These are phyloP conservation scores for Theobroma grandiflorum DNA, from an alignment of 441 rosid genomes.

Conservation along the genomic window DNA sequence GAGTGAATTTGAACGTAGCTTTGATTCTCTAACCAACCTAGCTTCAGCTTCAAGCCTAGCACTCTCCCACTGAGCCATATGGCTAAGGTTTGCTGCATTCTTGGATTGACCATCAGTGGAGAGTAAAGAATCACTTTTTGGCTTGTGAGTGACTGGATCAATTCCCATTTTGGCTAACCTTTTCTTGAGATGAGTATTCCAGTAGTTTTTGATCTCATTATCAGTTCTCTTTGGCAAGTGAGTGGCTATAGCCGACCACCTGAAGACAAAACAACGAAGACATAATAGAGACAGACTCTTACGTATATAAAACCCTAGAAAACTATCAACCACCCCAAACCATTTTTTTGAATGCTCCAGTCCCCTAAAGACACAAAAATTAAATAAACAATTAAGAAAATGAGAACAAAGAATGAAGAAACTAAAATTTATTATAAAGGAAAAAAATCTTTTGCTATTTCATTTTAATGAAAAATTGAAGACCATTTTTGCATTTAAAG, in stretches of 20 bases:
- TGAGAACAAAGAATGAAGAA: not conserved
- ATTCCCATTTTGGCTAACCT: slow-evolving; percentile 92
- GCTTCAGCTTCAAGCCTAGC: slow-evolving; percentile 99
- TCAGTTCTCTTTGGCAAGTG: slow-evolving; percentile 94
- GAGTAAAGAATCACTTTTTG: slow-evolving; percentile 73
- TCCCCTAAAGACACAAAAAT: not conserved
- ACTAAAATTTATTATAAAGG: not conserved
- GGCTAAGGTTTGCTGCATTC: slow-evolving; percentile 89
- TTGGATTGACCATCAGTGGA: slow-evolving; percentile 74
- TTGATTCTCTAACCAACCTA: slow-evolving; percentile 84
- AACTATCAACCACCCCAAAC: slow-evolving; percentile 23
- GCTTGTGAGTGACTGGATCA: slow-evolving; percentile 99
- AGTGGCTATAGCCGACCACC: slow-evolving; percentile 99
- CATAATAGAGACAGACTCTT: slow-evolving; percentile 27
- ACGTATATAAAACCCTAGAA: slow-evolving; percentile 28
- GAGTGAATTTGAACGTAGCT: slow-evolving; percentile 63
- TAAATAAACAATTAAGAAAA: not conserved
- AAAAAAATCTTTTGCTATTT: slow-evolving; percentile 5
- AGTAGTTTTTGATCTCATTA: slow-evolving; percentile 96
- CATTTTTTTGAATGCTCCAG: slow-evolving; percentile 18
- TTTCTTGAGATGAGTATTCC: slow-evolving; percentile 98
- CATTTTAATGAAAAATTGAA: not conserved
- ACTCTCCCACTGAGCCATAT: slow-evolving; percentile 99
- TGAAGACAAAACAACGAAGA: slow-evolving; percentile 37
- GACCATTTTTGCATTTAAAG: slow-evolving; percentile 9